Base-by-base conservation (phyloP, 352 stramenopile species). In the Pythium plurisporium region DNA sequence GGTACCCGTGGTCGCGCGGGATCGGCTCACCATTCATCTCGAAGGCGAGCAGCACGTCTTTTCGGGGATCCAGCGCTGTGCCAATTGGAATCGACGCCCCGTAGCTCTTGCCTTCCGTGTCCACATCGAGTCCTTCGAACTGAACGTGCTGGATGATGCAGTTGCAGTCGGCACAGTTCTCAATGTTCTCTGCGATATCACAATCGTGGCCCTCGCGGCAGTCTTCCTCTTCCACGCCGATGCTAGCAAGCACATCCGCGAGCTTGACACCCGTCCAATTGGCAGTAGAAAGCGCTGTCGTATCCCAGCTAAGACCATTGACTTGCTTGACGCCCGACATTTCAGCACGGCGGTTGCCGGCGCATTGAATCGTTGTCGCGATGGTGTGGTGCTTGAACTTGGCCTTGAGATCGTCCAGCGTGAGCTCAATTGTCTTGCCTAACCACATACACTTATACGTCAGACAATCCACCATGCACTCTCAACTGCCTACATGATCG, bases 21-120 rank as follows among this genome's bases (percentile, higher is more conserved):
- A 97, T 89, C 5, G 79, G 79, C 59, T 91, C 79, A 8, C 80
- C 97, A 67, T 99, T 99, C 96, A 99, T 99, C 82, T 98, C 94
- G 57, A 98, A 99, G 4, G 95, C 96, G n/a, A 99, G 65, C 47
- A 99, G 73, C 8, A 98, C 93, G 58, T 99, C 97, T 25, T 97
- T 97, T 45, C 92, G 87, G 14, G 89, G 87, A 67, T 96, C 88
- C 6, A 98, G 61, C 3, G 96, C 97, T 36, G 98, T 99, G 23
- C 87, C 74, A 42, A 98, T 83, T 10, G 89, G 95, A 51, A 98
- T 98, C 23, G 77, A 96, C 4, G 88, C 88, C 6, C 89, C 87
- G 53, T 96, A 96, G 34, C 65, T 59, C 9, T 91, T 85, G n/a
- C 82, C 86, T 37, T 93, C 82, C n/a, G 88, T 89, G 62, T 96